A percentile compares a stretch with the other conserved stretches of the same genome.
phyloP scores from a whole-genome alignment of 2,329 filamentous ascomycete genomes.

The Colletotrichum melonis region DNA sequence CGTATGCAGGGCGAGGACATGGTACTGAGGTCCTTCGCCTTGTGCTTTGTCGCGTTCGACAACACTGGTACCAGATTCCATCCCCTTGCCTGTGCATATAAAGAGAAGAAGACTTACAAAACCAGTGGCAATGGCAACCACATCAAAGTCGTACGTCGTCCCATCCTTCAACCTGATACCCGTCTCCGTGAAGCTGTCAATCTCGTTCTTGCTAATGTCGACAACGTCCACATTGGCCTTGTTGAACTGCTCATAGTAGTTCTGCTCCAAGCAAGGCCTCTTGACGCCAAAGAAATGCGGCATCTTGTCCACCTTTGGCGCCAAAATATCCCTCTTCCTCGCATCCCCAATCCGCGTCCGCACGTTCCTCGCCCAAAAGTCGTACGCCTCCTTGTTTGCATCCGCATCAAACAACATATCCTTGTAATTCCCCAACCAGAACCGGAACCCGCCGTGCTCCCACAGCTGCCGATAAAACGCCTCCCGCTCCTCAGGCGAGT shows the following conservation, averaged over 20 bases:
- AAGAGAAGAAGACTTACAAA: constrained; percentile 49
- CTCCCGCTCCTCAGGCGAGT: constrained; percentile 60
- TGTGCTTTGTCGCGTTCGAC: background rate
- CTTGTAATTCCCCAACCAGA: constrained; percentile 65
- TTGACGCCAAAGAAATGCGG: constrained; percentile 67
- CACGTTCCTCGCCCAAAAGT: constrained; percentile 66
- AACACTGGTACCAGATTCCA: background rate
- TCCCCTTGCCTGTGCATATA: background rate
- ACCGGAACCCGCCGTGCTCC: constrained; percentile 64
- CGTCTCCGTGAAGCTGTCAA: constrained; percentile 53
- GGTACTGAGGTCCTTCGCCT: background rate
- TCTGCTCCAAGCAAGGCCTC: constrained; percentile 55
- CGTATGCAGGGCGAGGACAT: background rate
- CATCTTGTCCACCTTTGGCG: constrained; percentile 55
- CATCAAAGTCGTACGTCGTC: constrained; percentile 54
- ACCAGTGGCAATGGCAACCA: constrained; percentile 57
- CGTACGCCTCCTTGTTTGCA: constrained; percentile 64
- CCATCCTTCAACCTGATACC: constrained; percentile 54
- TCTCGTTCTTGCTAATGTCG: constrained; percentile 52
- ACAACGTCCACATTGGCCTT: constrained; percentile 54
- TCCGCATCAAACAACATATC: constrained; percentile 58
- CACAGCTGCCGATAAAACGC: constrained; percentile 61
- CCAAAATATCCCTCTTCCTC: constrained; percentile 60
- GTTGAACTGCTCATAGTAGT: constrained; percentile 62
- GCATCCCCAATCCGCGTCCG: constrained; percentile 62